These are phyloP conservation scores for Globisporangium okanoganense DNA, from an alignment of 352 stramenopile species.

Conservation along the genomic window DNA sequence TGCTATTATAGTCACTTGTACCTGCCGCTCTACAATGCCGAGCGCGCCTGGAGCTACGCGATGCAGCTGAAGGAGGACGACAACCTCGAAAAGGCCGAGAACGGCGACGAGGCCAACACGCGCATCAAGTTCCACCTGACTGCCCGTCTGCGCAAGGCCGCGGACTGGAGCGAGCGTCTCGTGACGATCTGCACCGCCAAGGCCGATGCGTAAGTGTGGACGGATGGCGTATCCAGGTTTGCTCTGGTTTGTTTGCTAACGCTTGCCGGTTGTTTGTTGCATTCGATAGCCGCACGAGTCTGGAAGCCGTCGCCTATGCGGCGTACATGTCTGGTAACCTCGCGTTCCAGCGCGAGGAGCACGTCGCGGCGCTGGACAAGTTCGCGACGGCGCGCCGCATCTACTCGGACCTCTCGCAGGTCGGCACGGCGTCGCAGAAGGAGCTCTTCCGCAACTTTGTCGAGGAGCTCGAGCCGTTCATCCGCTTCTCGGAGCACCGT, in stretches of 20 bases:
- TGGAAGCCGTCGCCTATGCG: constrained; percentile 87
- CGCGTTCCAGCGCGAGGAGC: constrained; percentile 86
- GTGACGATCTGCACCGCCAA: constrained; percentile 66
- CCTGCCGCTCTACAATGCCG: constrained; percentile 87
- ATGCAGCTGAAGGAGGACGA: constrained; percentile 91
- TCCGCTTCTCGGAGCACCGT: constrained; percentile 83
- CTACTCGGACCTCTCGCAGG: constrained; percentile 78
- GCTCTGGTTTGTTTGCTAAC: neutral
- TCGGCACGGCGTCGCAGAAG: constrained; percentile 77
- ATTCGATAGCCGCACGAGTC: constrained; percentile 58
- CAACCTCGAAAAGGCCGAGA: constrained; percentile 82
- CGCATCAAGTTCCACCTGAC: constrained; percentile 89
- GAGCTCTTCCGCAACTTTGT: constrained; percentile 69
- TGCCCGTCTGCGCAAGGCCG: constrained; percentile 81
- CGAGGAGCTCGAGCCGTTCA: constrained; percentile 79
- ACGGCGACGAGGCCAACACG: constrained; percentile 81
- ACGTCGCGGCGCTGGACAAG: constrained; percentile 74
- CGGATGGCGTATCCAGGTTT: neutral
- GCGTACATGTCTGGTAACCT: constrained; percentile 88
- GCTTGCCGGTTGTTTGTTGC: neutral
- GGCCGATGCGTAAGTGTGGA: constrained; percentile 65
- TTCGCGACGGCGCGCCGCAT: constrained; percentile 80
- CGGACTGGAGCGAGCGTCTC: constrained; percentile 85
- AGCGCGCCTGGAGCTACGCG: constrained; percentile 89
- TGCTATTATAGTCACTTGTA: constrained; percentile 53